A percentile compares a stretch with the other conserved stretches of the same genome.
phyloP scores from a whole-genome alignment of 2,329 filamentous ascomycete species.

The Onygenales sp. region DNA sequence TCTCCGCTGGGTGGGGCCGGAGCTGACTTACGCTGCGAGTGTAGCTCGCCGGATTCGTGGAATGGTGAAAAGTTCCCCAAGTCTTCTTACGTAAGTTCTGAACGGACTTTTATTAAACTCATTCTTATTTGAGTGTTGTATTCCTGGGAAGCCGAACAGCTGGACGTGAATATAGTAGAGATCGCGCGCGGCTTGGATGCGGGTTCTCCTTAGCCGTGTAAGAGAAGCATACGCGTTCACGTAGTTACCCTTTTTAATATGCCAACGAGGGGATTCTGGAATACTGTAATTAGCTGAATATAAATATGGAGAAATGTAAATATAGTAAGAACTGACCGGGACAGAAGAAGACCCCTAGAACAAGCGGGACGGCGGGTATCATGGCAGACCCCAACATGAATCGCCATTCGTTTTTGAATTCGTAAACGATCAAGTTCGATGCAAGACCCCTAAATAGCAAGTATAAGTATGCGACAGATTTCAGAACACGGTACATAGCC shows the following conservation, averaged over 20 bases:
- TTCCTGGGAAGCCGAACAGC: neutral
- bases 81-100: constrained; percentile 53
- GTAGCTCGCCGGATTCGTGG: constrained; percentile 51
- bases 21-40: constrained; percentile 49
- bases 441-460: constrained; percentile 52
- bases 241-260: constrained; percentile 57
- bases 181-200: constrained; percentile 53
- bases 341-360: constrained; percentile 50
- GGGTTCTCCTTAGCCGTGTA: constrained; percentile 46
- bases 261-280: constrained; percentile 52
- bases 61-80: constrained; percentile 43
- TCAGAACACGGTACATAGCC: neutral
- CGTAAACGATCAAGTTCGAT: constrained; percentile 57
- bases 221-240: constrained; percentile 52
- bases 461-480: constrained; percentile 30
- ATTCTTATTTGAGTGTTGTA: constrained; percentile 17
- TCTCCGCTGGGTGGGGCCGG: too few relatives aligned
- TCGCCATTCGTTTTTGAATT: constrained; percentile 56
- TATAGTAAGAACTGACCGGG: constrained; percentile 28
- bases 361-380: constrained; percentile 53
- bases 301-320: too few relatives aligned
- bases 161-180: constrained; percentile 52
- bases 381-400: constrained; percentile 56
- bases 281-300: too few relatives aligned
- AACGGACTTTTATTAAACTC: constrained; percentile 34